Evolutionary conservation across 148 eudicot species (phyloP).

Genomic region (Talinum fruticosum): DNA sequence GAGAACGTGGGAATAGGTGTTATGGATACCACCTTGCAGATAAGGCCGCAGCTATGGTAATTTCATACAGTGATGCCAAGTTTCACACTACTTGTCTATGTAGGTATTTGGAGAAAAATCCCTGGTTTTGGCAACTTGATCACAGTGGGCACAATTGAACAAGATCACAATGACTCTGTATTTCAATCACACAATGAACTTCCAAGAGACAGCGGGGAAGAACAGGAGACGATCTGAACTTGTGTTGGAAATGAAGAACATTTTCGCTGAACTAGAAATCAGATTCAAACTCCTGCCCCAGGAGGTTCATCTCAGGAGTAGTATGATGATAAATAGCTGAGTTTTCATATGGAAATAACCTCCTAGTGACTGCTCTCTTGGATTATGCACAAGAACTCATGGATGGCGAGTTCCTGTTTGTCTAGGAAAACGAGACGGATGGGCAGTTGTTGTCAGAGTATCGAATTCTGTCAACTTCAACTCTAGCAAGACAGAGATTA

Average conservation of each 20-base stretch:
- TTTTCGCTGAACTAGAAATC: constrained; percentile 56
- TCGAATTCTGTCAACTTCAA: too few relatives aligned
- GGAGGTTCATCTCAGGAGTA: constrained; percentile 36
- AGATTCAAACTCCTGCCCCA: constrained; percentile 57
- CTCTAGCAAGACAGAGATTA: too few relatives aligned
- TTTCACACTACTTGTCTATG: neutral
- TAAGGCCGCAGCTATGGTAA: too few relatives aligned
- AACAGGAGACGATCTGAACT: constrained; percentile 42
- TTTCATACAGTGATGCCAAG: too few relatives aligned
- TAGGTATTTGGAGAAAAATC: constrained; percentile 40
- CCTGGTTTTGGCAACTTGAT: constrained; percentile 43
- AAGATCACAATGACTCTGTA: constrained; percentile 44
- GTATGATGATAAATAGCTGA: neutral
- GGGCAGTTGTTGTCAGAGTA: too few relatives aligned
- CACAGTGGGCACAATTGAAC: constrained; percentile 50
- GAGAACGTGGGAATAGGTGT: too few relatives aligned
- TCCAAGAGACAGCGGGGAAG: constrained; percentile 43
- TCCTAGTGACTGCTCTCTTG: too few relatives aligned
- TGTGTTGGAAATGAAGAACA: constrained; percentile 50
- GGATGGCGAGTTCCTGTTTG: too few relatives aligned
- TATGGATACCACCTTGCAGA: too few relatives aligned
- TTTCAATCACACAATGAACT: constrained; percentile 54
- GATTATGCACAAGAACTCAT: too few relatives aligned
- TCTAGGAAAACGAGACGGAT: too few relatives aligned
- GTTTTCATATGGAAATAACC: neutral